Base-by-base conservation (phyloP, 805 yeast genomes). In the Myxozyma monticola region DNA sequence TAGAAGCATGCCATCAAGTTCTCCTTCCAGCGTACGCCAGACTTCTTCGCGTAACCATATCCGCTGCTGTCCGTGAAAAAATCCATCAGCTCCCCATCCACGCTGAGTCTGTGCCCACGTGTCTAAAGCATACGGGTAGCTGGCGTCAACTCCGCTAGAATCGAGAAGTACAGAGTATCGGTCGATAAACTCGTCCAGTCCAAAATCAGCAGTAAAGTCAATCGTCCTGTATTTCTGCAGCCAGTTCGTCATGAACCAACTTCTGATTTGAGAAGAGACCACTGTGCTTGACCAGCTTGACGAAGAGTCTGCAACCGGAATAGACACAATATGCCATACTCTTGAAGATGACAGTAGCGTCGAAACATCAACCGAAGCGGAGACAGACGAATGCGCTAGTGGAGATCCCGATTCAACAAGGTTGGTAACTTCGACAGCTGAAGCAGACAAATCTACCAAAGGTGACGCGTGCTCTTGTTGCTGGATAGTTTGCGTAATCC, bases 131-230 rank as follows among this genome's bases (percentile, higher is more conserved):
- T 60, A 14, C 59, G 64, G 15, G 57, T 56, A 40, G 48, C 51
- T 12, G 14, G 63, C 60, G 36, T 51, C 56, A 22, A 57, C 37
- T 5, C 53, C 60, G 8, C 48, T 52, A 7, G 48, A 33, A 2
- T 71, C 70, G 7, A 71, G 56, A 1, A 69, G 43, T 1, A 65
- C 41, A 1, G 67, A 54, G 47, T 68, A 71, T 24, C 64, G 59
- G 28, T 61, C 65, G 28, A 68, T 45, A 38, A 71, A 72, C 53
- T 71, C 75, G 29, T 63, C 65, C 15, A 61, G 54, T 10, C 65
- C 73, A 52, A 68, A 71, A 46, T 71, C 75, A 21, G 72, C 70
- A 10, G 74, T 69, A 56, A 60, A 71, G 49, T 71, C 72, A 12
- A 61, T 48, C 4, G 62, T 49, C 7, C 64, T 52, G n/a, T 68